Evolutionary conservation across 371 early-diverging fungal genomes (phyloP).

Genomic region (Fennellomyces sp.): DNA sequence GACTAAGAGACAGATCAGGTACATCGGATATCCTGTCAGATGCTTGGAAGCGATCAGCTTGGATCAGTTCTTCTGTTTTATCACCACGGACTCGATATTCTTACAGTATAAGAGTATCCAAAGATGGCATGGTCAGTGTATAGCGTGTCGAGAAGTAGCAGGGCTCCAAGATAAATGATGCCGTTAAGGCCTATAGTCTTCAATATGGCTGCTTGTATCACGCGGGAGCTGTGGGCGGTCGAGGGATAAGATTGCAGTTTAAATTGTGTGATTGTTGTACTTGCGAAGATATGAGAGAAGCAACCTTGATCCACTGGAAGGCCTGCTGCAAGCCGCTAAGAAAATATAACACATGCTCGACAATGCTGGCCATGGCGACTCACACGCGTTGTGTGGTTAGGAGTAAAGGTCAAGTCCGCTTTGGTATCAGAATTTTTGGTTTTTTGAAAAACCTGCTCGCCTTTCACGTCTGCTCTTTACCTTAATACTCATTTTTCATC

Average conservation of each 20-base stretch:
- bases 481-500: conserved; percentile 6
- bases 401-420: too few species aligned
- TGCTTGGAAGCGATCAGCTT: conserved; percentile 25
- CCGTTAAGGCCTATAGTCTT: conserved; percentile 40
- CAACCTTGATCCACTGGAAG: conserved; percentile 35
- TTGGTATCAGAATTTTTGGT: not conserved
- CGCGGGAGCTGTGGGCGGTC: conserved; percentile 23
- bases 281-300: conserved; percentile 35
- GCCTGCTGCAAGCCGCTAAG: conserved; percentile 33
- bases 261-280: not conserved
- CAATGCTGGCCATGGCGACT: conserved; percentile 1
- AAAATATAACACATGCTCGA: conserved; percentile 28
- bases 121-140: conserved; percentile 38
- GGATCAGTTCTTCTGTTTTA: not conserved
- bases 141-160: conserved; percentile 32
- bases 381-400: too few species aligned
- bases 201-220: conserved; percentile 35
- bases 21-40: conserved; percentile 53
- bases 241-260: not conserved
- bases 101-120: conserved; percentile 47
- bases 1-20: conserved; percentile 38
- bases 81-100: not conserved
- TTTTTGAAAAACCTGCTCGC: not conserved
- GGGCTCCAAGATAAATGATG: conserved; percentile 35
- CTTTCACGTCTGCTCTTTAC: too few species aligned